Percentiles rank a stretch among this genome's conserved stretches.
These are phyloP conservation scores for Mycena galopus DNA, from an alignment of 768 basidiomycete species.

Conservation along the genomic window DNA sequence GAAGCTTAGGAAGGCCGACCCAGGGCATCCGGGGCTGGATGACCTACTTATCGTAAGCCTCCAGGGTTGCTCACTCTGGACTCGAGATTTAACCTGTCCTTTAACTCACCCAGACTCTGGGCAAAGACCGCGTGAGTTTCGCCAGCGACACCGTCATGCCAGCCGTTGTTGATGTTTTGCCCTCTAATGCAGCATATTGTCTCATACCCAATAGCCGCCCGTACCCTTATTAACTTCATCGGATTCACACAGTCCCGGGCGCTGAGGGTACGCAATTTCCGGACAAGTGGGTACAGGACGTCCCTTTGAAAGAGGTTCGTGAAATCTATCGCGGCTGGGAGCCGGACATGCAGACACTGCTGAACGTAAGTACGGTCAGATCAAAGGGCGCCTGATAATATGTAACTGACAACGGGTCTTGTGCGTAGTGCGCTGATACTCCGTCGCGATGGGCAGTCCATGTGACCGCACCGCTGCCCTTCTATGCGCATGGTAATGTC, in stretches of 20 bases:
- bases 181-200: constrained; percentile 17
- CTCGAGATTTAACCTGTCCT: constrained; percentile 4
- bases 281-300: constrained; percentile 22
- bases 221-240: constrained; percentile 19
- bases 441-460: constrained; percentile 26
- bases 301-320: constrained; percentile 7
- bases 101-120: constrained; percentile 10
- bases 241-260: constrained; percentile 8
- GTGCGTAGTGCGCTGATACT: constrained; percentile 19
- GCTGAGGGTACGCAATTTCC: constrained; percentile 9
- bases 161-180: constrained; percentile 10
- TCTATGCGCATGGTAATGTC: constrained; percentile 13
- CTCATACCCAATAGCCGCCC: constrained; percentile 14
- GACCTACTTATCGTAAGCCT: constrained; percentile 4
- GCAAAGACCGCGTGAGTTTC: constrained; percentile 21
- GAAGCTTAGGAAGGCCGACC: constrained; percentile 22
- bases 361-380: constrained; percentile 12
- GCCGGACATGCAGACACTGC: constrained; percentile 18
- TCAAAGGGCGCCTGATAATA: not conserved
- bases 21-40: constrained; percentile 17
- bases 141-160: not conserved
- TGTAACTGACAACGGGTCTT: constrained; percentile 1
- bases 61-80: constrained; percentile 6
- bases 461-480: constrained; percentile 17
- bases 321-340: constrained; percentile 18